These are phyloP conservation scores for Picochlorum sp. DNA, from an alignment of 139 green algal genomes.

Conservation along the genomic window DNA sequence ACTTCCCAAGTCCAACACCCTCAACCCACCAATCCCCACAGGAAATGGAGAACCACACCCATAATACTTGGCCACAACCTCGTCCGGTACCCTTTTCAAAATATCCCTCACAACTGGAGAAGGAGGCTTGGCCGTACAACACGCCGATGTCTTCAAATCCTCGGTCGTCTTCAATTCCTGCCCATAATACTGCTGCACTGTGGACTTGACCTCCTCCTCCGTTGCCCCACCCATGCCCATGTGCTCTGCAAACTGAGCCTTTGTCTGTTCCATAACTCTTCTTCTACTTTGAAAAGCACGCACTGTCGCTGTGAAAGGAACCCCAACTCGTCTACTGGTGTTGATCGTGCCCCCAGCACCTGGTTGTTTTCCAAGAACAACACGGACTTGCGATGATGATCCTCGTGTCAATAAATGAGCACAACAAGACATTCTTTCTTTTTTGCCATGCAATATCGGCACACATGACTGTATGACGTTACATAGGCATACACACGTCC, in stretches of 20 bases:
- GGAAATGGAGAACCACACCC: conserved; percentile 89
- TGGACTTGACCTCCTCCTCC: conserved; percentile 19
- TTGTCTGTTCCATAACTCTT: background rate
- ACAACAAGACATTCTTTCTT: too few species aligned
- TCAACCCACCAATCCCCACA: conserved; percentile 62
- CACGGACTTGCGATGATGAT: too few species aligned
- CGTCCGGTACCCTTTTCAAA: conserved; percentile 25
- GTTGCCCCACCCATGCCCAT: background rate
- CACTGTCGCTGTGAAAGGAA: background rate
- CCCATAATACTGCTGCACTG: conserved; percentile 79
- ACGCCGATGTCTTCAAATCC: conserved; percentile 84
- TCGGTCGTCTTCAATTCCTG: conserved; percentile 53
- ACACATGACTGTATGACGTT: too few species aligned
- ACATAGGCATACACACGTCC: too few species aligned
- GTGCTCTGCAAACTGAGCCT: background rate
- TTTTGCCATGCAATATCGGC: too few species aligned
- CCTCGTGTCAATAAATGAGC: too few species aligned
- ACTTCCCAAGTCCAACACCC: conserved; percentile 71
- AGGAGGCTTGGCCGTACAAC: conserved; percentile 60
- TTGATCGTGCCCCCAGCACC: background rate
- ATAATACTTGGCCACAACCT: conserved; percentile 71
- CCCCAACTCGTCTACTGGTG: background rate
- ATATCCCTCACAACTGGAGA: conserved; percentile 19
- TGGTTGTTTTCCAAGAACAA: background rate
- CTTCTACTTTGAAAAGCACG: background rate